These are phyloP conservation scores for Diutina mesorugosa DNA, from an alignment of 1,139 yeast species.

Conservation along the genomic window DNA sequence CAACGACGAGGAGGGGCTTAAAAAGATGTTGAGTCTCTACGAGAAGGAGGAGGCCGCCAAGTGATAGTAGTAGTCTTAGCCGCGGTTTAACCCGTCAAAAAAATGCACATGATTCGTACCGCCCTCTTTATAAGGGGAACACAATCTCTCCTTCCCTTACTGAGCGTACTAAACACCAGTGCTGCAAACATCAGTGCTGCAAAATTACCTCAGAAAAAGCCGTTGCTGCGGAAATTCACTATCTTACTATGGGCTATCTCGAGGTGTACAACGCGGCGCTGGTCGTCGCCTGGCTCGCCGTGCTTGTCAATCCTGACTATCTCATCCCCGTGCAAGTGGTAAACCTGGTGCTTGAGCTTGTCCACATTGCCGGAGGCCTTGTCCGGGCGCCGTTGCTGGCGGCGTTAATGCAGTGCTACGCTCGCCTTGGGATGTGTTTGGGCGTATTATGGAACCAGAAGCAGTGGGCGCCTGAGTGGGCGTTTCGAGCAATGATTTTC, in stretches of 20 bases:
- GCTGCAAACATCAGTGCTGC: background rate
- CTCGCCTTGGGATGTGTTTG: slow-evolving; percentile 18
- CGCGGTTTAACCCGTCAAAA: too few species aligned
- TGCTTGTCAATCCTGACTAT: slow-evolving; percentile 16
- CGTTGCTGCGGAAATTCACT: background rate
- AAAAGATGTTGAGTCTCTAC: slow-evolving; percentile 20
- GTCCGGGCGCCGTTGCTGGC: slow-evolving; percentile 19
- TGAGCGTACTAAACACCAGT: too few species aligned
- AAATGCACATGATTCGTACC: background rate
- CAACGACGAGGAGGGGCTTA: slow-evolving; percentile 22
- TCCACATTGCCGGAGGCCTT: slow-evolving; percentile 14
- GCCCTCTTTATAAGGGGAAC: background rate
- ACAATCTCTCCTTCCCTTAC: background rate
- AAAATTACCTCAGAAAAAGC: background rate
- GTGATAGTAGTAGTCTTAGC: background rate
- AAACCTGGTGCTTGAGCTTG: slow-evolving; percentile 18
- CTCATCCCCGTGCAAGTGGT: slow-evolving; percentile 16
- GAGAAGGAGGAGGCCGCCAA: background rate
- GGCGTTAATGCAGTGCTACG: slow-evolving; percentile 19
- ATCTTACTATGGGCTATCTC: slow-evolving; percentile 8
- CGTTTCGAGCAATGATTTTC: slow-evolving; percentile 14
- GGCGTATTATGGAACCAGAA: slow-evolving; percentile 13
- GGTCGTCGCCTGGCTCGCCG: slow-evolving; percentile 54
- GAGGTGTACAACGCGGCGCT: slow-evolving; percentile 49
- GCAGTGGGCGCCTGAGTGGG: slow-evolving; percentile 16